phyloP scores from a whole-genome alignment of 1,139 yeast genomes.

The Suhomyces bribrorum region DNA sequence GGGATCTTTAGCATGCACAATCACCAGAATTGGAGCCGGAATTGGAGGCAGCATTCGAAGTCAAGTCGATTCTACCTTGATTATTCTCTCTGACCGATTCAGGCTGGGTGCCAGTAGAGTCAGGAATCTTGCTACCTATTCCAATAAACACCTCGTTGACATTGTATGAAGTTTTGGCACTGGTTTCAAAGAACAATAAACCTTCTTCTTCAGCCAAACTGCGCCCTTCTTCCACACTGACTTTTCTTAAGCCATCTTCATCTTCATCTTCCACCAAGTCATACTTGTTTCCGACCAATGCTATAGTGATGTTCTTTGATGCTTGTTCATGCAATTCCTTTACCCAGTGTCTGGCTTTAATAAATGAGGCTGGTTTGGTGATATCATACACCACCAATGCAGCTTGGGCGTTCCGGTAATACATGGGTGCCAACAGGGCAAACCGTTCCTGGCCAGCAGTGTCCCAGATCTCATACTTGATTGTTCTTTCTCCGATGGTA shows the following conservation, averaged over 20 bases:
- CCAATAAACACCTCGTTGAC: slow-evolving; percentile 79
- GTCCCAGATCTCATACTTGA: slow-evolving; percentile 98
- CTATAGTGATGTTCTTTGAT: slow-evolving; percentile 84
- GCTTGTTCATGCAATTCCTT: slow-evolving; percentile 96
- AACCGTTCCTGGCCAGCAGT: slow-evolving; percentile 98
- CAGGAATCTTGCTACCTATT: slow-evolving; percentile 81
- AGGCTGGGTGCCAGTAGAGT: slow-evolving; percentile 5
- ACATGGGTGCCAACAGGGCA: slow-evolving; percentile 96
- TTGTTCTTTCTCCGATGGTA: slow-evolving; percentile 83
- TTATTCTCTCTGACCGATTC: slow-evolving; percentile 6
- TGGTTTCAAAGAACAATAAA: slow-evolving; percentile 82
- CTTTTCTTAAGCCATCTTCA: slow-evolving; percentile 59
- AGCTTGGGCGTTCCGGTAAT: slow-evolving; percentile 97
- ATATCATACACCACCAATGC: slow-evolving; percentile 95
- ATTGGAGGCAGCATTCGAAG: slow-evolving; percentile 9
- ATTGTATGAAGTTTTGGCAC: slow-evolving; percentile 89
- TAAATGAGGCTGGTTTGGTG: slow-evolving; percentile 95
- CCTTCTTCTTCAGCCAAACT: slow-evolving; percentile 72
- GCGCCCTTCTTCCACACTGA: slow-evolving; percentile 85
- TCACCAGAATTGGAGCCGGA: slow-evolving; percentile 12
- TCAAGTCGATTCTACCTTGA: slow-evolving; percentile 22
- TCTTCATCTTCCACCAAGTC: slow-evolving; percentile 56
- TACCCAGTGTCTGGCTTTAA: slow-evolving; percentile 99
- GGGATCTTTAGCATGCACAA: slow-evolving; percentile 17
- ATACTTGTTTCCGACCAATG: slow-evolving; percentile 88